These are phyloP conservation scores for Clavispora santaluciae DNA, from an alignment of 805 yeast genomes.

Conservation along the genomic window DNA sequence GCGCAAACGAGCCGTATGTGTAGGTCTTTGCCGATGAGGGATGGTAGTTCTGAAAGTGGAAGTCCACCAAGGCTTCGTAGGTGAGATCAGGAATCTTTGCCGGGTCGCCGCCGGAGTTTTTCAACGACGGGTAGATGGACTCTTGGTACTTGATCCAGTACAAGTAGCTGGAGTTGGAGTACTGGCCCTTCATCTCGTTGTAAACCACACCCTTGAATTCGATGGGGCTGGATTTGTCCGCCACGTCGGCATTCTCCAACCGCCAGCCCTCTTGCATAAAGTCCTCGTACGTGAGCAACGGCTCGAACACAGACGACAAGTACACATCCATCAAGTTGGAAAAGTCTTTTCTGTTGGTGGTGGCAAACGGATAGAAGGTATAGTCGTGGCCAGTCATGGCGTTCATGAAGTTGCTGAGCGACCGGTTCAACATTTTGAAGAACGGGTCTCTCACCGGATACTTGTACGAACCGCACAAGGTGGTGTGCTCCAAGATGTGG, in stretches of 20 bases:
- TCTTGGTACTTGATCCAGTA: slow-evolving; percentile 83
- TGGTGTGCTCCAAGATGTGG: slow-evolving; percentile 93
- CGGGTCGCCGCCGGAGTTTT: slow-evolving; percentile 96
- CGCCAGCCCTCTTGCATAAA: slow-evolving; percentile 98
- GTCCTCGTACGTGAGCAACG: slow-evolving; percentile 71
- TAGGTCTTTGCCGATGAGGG: slow-evolving; percentile 86
- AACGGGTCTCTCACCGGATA: slow-evolving; percentile 97
- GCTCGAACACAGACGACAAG: slow-evolving; percentile 80
- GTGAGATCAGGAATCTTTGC: slow-evolving; percentile 64
- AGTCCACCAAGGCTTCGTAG: slow-evolving; percentile 72
- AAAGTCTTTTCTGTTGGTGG: slow-evolving; percentile 81
- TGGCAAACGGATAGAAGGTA: slow-evolving; percentile 93
- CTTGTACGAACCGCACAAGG: slow-evolving; percentile 86
- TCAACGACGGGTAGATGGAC: slow-evolving; percentile 74
- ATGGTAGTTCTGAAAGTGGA: slow-evolving; percentile 74
- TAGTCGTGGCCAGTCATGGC: slow-evolving; percentile 98
- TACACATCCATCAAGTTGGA: slow-evolving; percentile 82
- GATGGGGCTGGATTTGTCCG: slow-evolving; percentile 57
- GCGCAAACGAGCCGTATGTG: slow-evolving; percentile 78
- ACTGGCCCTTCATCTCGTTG: slow-evolving; percentile 98
- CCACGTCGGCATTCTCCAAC: slow-evolving; percentile 62
- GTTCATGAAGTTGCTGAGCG: slow-evolving; percentile 95
- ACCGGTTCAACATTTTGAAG: slow-evolving; percentile 92
- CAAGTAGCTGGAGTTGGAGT: slow-evolving; percentile 80
- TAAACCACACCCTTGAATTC: slow-evolving; percentile 92